phyloP scores from a whole-genome alignment of 129 eudicot species.

The Heracleum sosnowskyi region DNA sequence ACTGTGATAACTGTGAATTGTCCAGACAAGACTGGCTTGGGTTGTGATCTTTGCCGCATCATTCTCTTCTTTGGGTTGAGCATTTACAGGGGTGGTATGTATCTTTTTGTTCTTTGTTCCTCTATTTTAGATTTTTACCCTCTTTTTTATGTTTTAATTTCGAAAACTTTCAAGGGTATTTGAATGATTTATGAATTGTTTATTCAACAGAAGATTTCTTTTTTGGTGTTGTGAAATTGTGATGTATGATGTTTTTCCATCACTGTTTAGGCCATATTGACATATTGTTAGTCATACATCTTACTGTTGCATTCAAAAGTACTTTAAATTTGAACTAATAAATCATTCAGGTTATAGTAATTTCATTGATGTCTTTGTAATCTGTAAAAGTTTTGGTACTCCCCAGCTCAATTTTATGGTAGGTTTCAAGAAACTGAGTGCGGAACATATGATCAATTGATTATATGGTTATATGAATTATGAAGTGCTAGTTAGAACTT shows the following conservation, averaged over 20 bases:
- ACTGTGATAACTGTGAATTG: slow-evolving; percentile 81
- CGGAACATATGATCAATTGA: neutral
- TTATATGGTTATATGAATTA: neutral
- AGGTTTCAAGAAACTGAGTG: neutral
- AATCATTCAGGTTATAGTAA: neutral
- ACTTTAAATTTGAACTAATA: neutral
- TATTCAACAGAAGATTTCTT: neutral
- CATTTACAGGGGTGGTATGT: slow-evolving; percentile 76
- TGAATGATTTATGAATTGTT: neutral
- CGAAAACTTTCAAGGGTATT: neutral
- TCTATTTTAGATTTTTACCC: no score
- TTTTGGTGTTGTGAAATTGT: neutral
- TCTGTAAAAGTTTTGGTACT: neutral
- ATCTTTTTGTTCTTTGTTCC: neutral
- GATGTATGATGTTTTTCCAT: neutral
- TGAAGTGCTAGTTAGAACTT: neutral
- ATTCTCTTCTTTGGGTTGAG: slow-evolving; percentile 71
- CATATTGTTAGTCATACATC: neutral
- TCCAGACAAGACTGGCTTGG: slow-evolving; percentile 92
- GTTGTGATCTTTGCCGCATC: slow-evolving; percentile 93
- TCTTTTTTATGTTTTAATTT: neutral
- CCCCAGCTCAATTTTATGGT: neutral
- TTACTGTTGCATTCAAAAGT: neutral
- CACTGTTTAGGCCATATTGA: neutral
- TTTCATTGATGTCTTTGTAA: neutral